Conservation (phyloP, 139 green algal genomes). For the Volvox reticuliferus region DNA sequence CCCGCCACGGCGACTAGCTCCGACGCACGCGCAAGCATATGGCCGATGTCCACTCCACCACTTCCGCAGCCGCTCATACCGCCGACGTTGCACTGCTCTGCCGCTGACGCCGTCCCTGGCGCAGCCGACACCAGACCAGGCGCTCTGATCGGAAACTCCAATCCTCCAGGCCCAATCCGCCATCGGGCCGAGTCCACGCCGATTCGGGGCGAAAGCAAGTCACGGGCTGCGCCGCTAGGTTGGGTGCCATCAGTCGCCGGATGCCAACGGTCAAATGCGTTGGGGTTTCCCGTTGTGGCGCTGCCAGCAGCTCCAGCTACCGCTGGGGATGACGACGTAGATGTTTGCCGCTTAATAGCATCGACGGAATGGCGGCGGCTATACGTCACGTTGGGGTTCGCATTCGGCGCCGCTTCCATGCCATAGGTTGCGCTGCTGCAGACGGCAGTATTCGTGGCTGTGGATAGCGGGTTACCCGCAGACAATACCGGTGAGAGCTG, state of each 20-base stretch:
- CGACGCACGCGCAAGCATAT: conserved; percentile 21
- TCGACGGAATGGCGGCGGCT: background rate
- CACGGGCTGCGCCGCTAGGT: background rate
- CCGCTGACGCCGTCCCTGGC: background rate
- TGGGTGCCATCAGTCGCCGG: background rate
- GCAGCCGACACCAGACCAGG: background rate
- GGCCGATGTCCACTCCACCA: conserved; percentile 16
- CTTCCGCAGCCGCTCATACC: background rate
- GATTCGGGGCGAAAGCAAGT: background rate
- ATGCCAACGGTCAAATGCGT: background rate
- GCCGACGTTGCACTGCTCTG: background rate
- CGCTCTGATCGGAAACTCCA: background rate
- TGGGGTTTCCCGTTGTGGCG: background rate
- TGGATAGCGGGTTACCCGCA: too few species aligned
- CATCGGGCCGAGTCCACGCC: background rate
- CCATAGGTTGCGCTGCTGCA: too few species aligned
- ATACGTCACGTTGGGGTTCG: too few species aligned
- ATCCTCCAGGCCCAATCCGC: background rate
- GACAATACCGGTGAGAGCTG: too few species aligned
- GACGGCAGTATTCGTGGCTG: too few species aligned
- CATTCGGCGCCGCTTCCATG: too few species aligned
- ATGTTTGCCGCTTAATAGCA: background rate
- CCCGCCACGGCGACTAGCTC: background rate
- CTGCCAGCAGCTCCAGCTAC: background rate
- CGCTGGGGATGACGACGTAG: too few species aligned